Evolutionary conservation across 2,329 filamentous ascomycete species (phyloP).

Genomic region (Colletotrichum nymphaeae): DNA sequence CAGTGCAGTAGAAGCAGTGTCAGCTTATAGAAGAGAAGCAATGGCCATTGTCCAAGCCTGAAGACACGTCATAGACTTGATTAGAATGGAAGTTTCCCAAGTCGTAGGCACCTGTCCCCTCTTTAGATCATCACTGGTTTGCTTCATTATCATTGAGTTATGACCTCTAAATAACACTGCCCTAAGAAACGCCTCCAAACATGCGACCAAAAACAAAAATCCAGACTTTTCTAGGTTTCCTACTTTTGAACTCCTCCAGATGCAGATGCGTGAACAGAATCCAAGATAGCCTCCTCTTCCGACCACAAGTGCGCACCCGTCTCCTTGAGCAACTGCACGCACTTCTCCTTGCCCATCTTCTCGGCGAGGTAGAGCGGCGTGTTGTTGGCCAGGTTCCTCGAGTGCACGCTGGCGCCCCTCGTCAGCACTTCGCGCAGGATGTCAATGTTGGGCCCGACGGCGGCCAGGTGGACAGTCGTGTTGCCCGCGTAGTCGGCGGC

Average conservation of each 20-base stretch:
- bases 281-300: conserved; percentile 43
- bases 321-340: conserved; percentile 64
- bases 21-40: no score
- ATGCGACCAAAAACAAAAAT: not conserved
- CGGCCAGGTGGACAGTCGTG: conserved; percentile 72
- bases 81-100: not conserved
- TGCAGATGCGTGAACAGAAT: conserved; percentile 30
- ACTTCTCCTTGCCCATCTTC: conserved; percentile 65
- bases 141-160: not conserved
- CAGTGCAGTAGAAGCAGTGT: no score
- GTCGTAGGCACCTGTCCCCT: not conserved
- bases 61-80: not conserved
- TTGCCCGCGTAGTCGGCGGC: conserved; percentile 86
- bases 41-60: not conserved
- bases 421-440: conserved; percentile 70
- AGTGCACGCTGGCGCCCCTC: conserved; percentile 74
- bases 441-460: conserved; percentile 63
- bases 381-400: conserved; percentile 72
- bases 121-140: not conserved
- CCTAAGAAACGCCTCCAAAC: conserved; percentile 11
- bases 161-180: not conserved
- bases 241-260: conserved; percentile 30
- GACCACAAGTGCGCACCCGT: conserved; percentile 71
- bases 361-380: conserved; percentile 74
- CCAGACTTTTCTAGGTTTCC: not conserved